Evolutionary conservation across 2,329 filamentous ascomycete species (phyloP), one percentile per base, ranked within the genome.

Genomic region (Arachnomyces sp.): DNA sequence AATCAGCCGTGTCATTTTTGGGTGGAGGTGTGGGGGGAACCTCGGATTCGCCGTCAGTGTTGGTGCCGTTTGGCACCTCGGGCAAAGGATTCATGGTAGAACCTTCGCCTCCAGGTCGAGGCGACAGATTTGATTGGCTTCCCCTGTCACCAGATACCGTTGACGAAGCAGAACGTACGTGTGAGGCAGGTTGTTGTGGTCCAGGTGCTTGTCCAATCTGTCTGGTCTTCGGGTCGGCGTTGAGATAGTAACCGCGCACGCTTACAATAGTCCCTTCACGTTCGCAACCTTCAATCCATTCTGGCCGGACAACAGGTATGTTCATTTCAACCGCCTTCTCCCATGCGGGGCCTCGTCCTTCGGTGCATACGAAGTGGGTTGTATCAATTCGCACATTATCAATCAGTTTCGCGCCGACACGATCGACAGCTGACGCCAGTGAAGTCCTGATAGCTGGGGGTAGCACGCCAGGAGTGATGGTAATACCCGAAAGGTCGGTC

Each of bases 261-360:
- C 90, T 88, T 2, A 96, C 82, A 47, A 98, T 94, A 44, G 88
- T 79, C 33, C 90, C 90, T 61, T 86, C 89, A 50, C 84, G 77
- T 66, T 96, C 90, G 59, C 92, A 98, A n/a, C 88, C 90, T 53
- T 94, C 84, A 20, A 98, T 77, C 92, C 92, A 98, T 63, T 98
- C 92, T 14, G 92, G 92, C 30, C 92, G 78, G 15, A 98, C 92
- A 8, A 98, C 87, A 6, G 92, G 92, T 40, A 98, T 94, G 62
- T 96, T 98, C 77, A 89, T 93, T 69, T 96, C 90, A 20, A 90
- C 82, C 1, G 92, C 92, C 70, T 92, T 93, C 67, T 98, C 92
- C 92, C 92, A 98, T 9, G 82, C 76, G 37, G 84, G 74, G 25
- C 92, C 92, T 41, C 89, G 73, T 20, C 89, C 89, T 61, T 98